phyloP scores from a whole-genome alignment of 1,139 yeast species.

The Debaryomycetaceae sp. region DNA sequence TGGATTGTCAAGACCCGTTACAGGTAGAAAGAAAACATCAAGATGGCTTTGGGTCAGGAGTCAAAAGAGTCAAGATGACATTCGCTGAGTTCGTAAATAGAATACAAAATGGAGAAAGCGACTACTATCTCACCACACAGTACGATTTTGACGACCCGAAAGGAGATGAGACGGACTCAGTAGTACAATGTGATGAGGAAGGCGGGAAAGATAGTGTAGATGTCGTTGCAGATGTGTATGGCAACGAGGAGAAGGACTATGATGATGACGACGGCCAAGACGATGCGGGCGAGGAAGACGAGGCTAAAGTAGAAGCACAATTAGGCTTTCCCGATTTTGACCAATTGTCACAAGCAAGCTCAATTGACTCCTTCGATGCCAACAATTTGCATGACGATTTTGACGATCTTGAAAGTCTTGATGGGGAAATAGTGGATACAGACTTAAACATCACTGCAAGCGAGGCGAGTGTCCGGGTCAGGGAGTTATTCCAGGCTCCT shows the following conservation, averaged over 20 bases:
- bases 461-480: constrained; percentile 30
- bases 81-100: constrained; percentile 44
- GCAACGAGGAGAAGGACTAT: constrained; percentile 8
- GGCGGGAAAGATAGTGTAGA: not conserved
- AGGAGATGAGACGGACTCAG: constrained; percentile 17
- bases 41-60: constrained; percentile 69
- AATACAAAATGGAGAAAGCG: constrained; percentile 37
- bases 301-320: constrained; percentile 7
- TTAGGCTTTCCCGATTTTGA: not conserved
- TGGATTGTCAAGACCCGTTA: constrained; percentile 30
- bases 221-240: not conserved
- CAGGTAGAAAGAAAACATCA: constrained; percentile 55
- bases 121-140: constrained; percentile 65
- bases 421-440: constrained; percentile 9
- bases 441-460: constrained; percentile 3
- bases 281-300: constrained; percentile 11
- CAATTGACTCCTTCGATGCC: constrained; percentile 40
- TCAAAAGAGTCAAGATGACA: constrained; percentile 45
- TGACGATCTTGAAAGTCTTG: constrained; percentile 31
- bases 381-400: constrained; percentile 50
- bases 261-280: constrained; percentile 13
- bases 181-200: not conserved
- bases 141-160: constrained; percentile 32
- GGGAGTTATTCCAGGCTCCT: constrained; percentile 61
- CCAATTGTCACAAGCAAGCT: constrained; percentile 7